Conservation (phyloP, 1,284 basidiomycete genomes). For the Chalciporus sp. region DNA sequence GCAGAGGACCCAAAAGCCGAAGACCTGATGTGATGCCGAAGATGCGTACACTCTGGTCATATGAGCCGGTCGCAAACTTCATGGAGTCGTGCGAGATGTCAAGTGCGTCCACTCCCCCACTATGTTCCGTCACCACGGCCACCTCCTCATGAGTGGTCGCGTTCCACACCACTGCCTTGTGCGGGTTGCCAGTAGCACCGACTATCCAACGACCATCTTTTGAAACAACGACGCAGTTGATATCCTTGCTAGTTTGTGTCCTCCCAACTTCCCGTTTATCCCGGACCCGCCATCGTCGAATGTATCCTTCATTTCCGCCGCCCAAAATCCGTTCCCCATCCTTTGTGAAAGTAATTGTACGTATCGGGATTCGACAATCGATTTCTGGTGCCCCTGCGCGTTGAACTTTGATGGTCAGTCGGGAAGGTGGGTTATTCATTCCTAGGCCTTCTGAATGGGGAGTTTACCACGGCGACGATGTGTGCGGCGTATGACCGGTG, state of each 20-base stretch:
- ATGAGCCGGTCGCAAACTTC: slow-evolving; percentile 9
- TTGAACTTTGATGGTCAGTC: background rate
- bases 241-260: background rate
- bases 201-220: slow-evolving; percentile 15
- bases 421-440: too few relatives aligned
- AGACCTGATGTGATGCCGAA: background rate
- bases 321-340: background rate
- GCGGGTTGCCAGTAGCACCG: slow-evolving; percentile 8
- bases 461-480: too few relatives aligned
- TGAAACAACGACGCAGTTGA: slow-evolving; percentile 10
- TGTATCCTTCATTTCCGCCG: background rate
- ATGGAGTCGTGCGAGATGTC: slow-evolving; percentile 13
- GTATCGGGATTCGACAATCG: background rate
- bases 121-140: background rate
- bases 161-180: slow-evolving; percentile 15
- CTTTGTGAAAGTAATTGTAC: background rate
- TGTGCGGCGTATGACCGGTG: too few relatives aligned
- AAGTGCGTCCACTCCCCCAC: slow-evolving; percentile 13
- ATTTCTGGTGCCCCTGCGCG: background rate
- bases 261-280: background rate
- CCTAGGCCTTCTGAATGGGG: too few relatives aligned
- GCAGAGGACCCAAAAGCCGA: background rate
- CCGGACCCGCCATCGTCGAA: background rate
- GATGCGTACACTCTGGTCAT: slow-evolving; percentile 1
- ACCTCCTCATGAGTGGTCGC: background rate